Conservation (phyloP, 805 yeast species). For the Starmera caribaea region DNA sequence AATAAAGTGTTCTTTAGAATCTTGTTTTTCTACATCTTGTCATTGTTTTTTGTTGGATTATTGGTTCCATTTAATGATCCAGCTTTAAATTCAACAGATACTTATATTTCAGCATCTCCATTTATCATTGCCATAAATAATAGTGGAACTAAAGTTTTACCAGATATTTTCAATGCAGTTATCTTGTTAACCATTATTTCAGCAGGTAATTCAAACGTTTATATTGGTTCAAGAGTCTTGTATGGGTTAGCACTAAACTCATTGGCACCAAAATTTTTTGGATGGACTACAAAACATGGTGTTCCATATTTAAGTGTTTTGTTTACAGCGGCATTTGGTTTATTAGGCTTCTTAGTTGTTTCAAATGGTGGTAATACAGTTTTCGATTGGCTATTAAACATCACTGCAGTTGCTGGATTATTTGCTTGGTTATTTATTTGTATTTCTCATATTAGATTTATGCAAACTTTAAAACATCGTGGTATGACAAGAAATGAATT, state of each 20-base stretch:
- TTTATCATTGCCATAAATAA: conserved; percentile 63
- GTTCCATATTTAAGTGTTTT: conserved; percentile 53
- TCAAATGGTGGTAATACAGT: conserved; percentile 45
- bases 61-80: conserved; percentile 63
- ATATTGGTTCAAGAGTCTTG: conserved; percentile 60
- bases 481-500: conserved; percentile 58
- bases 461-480: conserved; percentile 51
- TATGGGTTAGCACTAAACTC: conserved; percentile 54
- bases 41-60: conserved; percentile 60
- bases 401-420: conserved; percentile 70
- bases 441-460: conserved; percentile 58
- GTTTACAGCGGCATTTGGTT: conserved; percentile 51
- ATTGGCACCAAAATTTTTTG: conserved; percentile 46
- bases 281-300: conserved; percentile 41
- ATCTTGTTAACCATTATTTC: conserved; percentile 57
- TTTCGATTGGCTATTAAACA: conserved; percentile 65
- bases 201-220: conserved; percentile 73
- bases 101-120: conserved; percentile 52
- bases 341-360: conserved; percentile 50
- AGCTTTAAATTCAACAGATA: conserved; percentile 25
- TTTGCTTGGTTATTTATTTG: conserved; percentile 65
- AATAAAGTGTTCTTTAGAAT: conserved; percentile 61
- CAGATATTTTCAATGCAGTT: conserved; percentile 65
- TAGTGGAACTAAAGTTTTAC: conserved; percentile 57
- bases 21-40: conserved; percentile 51